Percentiles rank a stretch among this genome's conserved stretches.
Conservation (phyloP, 2,329 filamentous ascomycete species). For the Colletotrichum sp. region DNA sequence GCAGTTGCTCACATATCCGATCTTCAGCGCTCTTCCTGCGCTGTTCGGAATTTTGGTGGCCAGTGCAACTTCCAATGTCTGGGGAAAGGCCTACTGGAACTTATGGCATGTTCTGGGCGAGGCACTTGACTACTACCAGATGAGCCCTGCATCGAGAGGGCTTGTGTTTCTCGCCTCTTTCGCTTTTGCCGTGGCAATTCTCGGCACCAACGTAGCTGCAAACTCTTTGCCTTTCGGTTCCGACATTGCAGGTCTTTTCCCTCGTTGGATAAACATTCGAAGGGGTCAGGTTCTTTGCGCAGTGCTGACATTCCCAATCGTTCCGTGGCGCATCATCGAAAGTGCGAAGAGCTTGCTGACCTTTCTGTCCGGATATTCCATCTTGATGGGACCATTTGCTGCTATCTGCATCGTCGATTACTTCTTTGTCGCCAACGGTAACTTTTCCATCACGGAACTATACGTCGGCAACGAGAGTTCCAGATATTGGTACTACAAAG, state of each 20-base stretch:
- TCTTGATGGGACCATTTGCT: slow-evolving; percentile 29
- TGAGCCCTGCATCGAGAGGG: slow-evolving; percentile 32
- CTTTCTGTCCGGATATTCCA: slow-evolving; percentile 29
- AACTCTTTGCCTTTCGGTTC: slow-evolving; percentile 46
- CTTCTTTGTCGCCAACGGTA: neutral
- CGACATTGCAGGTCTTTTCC: slow-evolving; percentile 45
- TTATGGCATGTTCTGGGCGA: slow-evolving; percentile 41
- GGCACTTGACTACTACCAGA: slow-evolving; percentile 40
- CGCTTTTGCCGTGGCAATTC: slow-evolving; percentile 36
- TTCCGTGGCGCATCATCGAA: slow-evolving; percentile 30
- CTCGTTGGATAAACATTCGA: slow-evolving; percentile 45
- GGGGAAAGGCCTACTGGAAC: slow-evolving; percentile 28
- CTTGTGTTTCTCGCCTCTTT: slow-evolving; percentile 34
- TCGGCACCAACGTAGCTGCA: slow-evolving; percentile 46
- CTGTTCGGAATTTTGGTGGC: neutral
- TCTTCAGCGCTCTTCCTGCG: neutral
- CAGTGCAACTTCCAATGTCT: neutral
- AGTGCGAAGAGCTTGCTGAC: slow-evolving; percentile 26
- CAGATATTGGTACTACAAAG: neutral
- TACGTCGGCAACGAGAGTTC: neutral
- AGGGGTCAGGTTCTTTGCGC: slow-evolving; percentile 45
- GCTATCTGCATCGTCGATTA: slow-evolving; percentile 16
- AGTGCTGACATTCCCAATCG: slow-evolving; percentile 32
- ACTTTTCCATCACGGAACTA: neutral
- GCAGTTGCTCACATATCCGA: neutral